Evolutionary conservation across 805 yeast genomes (phyloP).

Genomic region (Barnettozyma salicaria): DNA sequence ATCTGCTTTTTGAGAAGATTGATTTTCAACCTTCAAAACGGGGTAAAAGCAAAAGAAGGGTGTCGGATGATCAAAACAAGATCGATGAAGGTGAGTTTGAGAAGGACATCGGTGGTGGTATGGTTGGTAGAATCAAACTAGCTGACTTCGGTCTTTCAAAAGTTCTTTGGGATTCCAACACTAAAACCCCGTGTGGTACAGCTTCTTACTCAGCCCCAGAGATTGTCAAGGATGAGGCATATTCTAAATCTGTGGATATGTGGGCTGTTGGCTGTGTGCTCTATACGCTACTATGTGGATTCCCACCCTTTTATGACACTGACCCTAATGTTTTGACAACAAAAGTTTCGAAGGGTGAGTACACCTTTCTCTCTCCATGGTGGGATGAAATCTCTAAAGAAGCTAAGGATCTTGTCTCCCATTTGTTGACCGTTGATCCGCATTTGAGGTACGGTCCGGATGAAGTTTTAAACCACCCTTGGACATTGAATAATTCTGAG

Average conservation of each 20-base stretch:
- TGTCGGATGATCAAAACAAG: conserved; percentile 64
- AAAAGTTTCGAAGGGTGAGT: conserved; percentile 68
- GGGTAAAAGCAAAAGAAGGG: conserved; percentile 38
- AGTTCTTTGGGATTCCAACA: conserved; percentile 68
- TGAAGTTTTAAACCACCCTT: conserved; percentile 76
- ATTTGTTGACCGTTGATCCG: conserved; percentile 82
- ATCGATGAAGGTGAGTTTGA: conserved; percentile 82
- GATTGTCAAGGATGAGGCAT: conserved; percentile 87
- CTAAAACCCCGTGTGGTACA: conserved; percentile 98
- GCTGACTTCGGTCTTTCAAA: conserved; percentile 96
- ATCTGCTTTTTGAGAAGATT: conserved; percentile 59
- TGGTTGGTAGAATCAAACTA: conserved; percentile 80
- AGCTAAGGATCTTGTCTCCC: conserved; percentile 78
- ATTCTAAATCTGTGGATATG: conserved; percentile 94
- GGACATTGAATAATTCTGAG: conserved; percentile 46
- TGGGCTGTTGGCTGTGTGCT: conserved; percentile 98
- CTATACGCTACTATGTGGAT: conserved; percentile 90
- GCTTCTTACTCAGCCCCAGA: conserved; percentile 99
- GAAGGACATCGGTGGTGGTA: conserved; percentile 85
- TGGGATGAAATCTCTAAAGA: conserved; percentile 85
- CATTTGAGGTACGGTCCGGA: conserved; percentile 68
- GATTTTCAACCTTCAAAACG: conserved; percentile 37
- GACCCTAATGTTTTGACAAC: conserved; percentile 68
- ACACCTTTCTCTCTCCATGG: conserved; percentile 73
- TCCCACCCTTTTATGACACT: conserved; percentile 89